Base-by-base conservation (phyloP, 805 yeast genomes). In the Blastobotrys muscicola region DNA sequence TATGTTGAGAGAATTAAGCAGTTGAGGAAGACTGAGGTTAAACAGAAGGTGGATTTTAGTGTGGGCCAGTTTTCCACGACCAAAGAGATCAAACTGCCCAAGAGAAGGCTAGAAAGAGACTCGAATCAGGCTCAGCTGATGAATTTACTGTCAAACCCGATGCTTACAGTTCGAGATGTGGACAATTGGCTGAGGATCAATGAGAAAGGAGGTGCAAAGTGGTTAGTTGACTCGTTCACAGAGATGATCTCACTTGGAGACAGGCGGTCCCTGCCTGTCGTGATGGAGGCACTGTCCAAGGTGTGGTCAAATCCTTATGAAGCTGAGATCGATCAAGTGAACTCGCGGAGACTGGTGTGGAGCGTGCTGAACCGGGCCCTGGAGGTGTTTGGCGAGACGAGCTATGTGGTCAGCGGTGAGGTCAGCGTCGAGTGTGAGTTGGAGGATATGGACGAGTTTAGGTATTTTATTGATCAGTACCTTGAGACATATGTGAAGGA, bases 281-380 rank as follows among this genome's bases (percentile, higher is more conserved):
- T 57, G 30, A 56, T 56, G 55, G 53, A 48, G 38, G 56, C 41
- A 39, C 45, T 57, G 12, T 44, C 50, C 11, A 42, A 42, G 36
- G 47, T 46, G 44, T 20, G 26, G 26, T 20, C 26, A 6, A 20
- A 20, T 20, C 26, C 26, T 4, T 20, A 20, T 20, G 6, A 20
- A 20, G 26, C 23, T 29, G 29, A 66, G 64, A 9, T 44, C 44
- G 39, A n/a, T 26, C 26, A 29, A 3, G n/a, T 15, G 7, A 33
- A 38, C 15, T 33, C 34, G 14, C 20, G 29, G 11, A 8, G 20
- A 6, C 13, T 38, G 33, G 52, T 56, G 9, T 34, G 40, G 15
- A 39, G 41, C 16, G 43, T 59, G 14, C 51, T 60, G 9, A 12
- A 32, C 11, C 45, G 55, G 10, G 58, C 61, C 1, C 39, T 58